Percentiles rank a stretch among this genome's conserved stretches.
Conservation (phyloP, 2,329 filamentous ascomycete genomes). For the Beauveria sp. region DNA sequence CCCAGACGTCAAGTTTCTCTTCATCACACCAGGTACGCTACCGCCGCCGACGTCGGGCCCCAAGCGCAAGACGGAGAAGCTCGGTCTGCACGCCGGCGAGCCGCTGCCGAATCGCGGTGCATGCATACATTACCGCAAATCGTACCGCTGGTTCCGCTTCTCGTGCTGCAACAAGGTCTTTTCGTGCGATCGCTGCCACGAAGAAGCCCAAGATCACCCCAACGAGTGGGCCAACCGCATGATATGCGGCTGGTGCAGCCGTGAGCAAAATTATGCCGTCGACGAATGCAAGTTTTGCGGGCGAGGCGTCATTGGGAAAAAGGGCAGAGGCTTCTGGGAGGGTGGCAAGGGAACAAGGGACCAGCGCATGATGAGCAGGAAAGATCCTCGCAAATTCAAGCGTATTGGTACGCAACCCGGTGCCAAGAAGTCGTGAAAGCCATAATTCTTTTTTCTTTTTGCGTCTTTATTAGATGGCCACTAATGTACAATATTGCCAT, state of each 20-base stretch:
- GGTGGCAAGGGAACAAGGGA: slow-evolving; percentile 78
- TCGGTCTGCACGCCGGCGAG: slow-evolving; percentile 50
- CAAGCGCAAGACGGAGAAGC: slow-evolving; percentile 41
- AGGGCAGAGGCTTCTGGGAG: slow-evolving; percentile 73
- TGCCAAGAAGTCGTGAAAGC: slow-evolving; percentile 21
- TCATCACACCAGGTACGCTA: slow-evolving; percentile 52
- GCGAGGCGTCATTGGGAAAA: slow-evolving; percentile 57
- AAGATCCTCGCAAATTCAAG: slow-evolving; percentile 68
- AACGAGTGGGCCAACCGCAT: slow-evolving; percentile 80
- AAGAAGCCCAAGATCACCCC: slow-evolving; percentile 59
- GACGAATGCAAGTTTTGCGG: slow-evolving; percentile 72
- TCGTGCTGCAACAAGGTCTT: slow-evolving; percentile 53
- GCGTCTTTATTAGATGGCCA: neutral
- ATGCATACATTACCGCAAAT: slow-evolving; percentile 51
- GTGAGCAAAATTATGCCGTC: slow-evolving; percentile 72
- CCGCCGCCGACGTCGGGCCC: slow-evolving; percentile 32
- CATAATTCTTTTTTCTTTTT: too few species aligned
- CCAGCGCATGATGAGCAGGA: slow-evolving; percentile 61
- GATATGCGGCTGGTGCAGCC: slow-evolving; percentile 72
- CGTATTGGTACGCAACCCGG: slow-evolving; percentile 38
- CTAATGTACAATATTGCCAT: neutral
- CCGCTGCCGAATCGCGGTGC: slow-evolving; percentile 45
- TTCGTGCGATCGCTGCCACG: slow-evolving; percentile 68
- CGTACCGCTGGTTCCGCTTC: slow-evolving; percentile 59
- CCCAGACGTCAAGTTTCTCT: slow-evolving; percentile 69